Conservation (phyloP, 768 basidiomycete species). For the Gymnopilus dilepis region DNA sequence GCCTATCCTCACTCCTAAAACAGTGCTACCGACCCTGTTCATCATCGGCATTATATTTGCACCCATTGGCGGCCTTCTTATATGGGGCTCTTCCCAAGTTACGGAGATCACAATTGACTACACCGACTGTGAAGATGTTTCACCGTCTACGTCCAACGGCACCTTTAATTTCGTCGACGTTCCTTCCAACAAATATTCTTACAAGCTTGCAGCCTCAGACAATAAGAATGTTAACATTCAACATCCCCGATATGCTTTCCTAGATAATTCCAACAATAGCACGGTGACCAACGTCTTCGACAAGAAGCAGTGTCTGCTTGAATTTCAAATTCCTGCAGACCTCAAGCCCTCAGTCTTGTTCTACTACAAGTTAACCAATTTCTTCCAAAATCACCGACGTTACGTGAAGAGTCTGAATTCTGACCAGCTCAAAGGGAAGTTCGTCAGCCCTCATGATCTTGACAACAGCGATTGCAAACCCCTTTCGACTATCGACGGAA, state of each 20-base stretch:
- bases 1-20: slow-evolving; percentile 97
- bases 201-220: slow-evolving; percentile 61
- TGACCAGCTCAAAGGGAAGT: slow-evolving; percentile 82
- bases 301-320: slow-evolving; percentile 71
- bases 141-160: slow-evolving; percentile 45
- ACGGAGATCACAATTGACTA: slow-evolving; percentile 96
- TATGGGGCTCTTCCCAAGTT: slow-evolving; percentile 86
- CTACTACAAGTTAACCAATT: slow-evolving; percentile 97
- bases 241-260: slow-evolving; percentile 78
- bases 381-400: slow-evolving; percentile 97
- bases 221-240: slow-evolving; percentile 57
- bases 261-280: slow-evolving; percentile 55
- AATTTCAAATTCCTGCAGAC: slow-evolving; percentile 83
- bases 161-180: slow-evolving; percentile 52
- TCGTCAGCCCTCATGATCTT: slow-evolving; percentile 52
- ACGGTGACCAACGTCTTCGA: slow-evolving; percentile 48
- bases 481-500: slow-evolving; percentile 58
- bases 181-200: slow-evolving; percentile 69
- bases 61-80: slow-evolving; percentile 91
- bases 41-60: slow-evolving; percentile 95
- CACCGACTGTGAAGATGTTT: slow-evolving; percentile 81
- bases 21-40: slow-evolving; percentile 95
- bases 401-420: slow-evolving; percentile 92
- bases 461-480: slow-evolving; percentile 88
- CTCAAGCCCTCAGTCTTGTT: slow-evolving; percentile 79